phyloP scores from a whole-genome alignment of 352 stramenopile genomes.

The Globisporangium nunn region DNA sequence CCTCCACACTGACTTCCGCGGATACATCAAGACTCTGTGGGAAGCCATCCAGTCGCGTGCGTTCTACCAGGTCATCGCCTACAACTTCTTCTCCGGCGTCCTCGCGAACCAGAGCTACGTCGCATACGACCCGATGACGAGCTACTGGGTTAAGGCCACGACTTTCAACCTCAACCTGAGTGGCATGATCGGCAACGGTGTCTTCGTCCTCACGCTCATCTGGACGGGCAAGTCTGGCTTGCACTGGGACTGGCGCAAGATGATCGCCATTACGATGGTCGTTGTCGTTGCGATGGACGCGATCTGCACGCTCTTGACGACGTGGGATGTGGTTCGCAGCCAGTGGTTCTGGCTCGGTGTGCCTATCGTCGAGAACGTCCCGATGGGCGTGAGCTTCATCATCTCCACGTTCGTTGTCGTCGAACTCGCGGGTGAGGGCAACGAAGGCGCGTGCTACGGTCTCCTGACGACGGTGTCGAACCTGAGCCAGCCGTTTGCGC shows the following conservation, averaged over 20 bases:
- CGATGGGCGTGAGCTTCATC: constrained; percentile 18
- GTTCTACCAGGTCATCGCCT: too few relatives aligned
- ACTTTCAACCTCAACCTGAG: constrained; percentile 7
- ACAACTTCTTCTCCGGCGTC: too few relatives aligned
- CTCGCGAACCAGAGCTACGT: constrained; percentile 15
- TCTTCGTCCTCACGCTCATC: constrained; percentile 9
- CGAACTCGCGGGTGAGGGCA: constrained; percentile 19
- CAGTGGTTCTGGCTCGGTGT: too few relatives aligned
- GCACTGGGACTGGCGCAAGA: constrained; percentile 20
- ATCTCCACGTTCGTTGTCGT: constrained; percentile 21
- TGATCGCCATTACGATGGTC: constrained; percentile 10
- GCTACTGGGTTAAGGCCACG: constrained; percentile 12
- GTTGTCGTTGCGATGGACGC: constrained; percentile 12
- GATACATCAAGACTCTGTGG: too few relatives aligned
- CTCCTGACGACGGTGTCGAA: constrained; percentile 24
- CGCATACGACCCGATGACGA: constrained; percentile 11
- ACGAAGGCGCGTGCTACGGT: constrained; percentile 26
- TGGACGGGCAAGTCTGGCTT: constrained; percentile 20
- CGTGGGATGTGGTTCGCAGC: constrained; percentile 18
- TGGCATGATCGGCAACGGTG: constrained; percentile 8
- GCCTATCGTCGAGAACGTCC: constrained; percentile 12
- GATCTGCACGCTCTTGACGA: constrained; percentile 17
- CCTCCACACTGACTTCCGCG: too few relatives aligned
- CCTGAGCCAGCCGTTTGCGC: constrained; percentile 14
- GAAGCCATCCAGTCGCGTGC: too few relatives aligned